Evolutionary conservation across 495 filamentous ascomycete species (phyloP), one percentile per base, ranked within the genome.

Genomic region (Talaromyces proteolyticus): DNA sequence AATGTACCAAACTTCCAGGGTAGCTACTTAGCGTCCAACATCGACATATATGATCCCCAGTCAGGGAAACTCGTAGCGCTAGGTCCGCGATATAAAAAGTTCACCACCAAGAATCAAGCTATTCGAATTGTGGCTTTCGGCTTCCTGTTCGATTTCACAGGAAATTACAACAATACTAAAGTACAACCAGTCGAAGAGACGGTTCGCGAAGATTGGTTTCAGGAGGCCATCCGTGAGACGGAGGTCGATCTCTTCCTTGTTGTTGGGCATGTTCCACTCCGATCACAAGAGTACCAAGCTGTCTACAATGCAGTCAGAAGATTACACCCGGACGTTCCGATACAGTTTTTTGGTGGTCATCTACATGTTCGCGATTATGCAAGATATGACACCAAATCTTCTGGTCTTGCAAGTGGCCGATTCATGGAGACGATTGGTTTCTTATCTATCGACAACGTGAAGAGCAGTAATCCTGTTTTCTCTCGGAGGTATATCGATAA

Each of bases 341-440:
- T 98, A 41, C 85, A 90, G 54, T 96, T 97, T 63, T 90, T 98
- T 48, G 92, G 89, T 41, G 93, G 93, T 4, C 93, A 98, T 60
- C 80, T 82, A 21, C 93, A 98, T 61, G 86, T 96, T 39, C 81
- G 93, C 4, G 90, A 98, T 57, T 93, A 86, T 59, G 80, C 74
- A 16, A 78, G 79, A 43, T 97, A 87, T 59, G 93, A 97, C 61
- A 70, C 74, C 40, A 87, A 85, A 53, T 86, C 91, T 1, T 86
- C 84, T 51, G 93, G 82, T 1, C 67, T 98, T 12, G 90, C 91
- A 25, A 91, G 87, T 58, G 93, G 93, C n/a, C 78, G 92, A 2
- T 98, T 96, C 65, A 90, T 96, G 78, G 93, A 98, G 68, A 97
- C 94, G n/a, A 83, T 96, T 44, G 93, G 93, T 4, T 98, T 91